A percentile compares a stretch with the other conserved stretches of the same genome.
Evolutionary conservation across 257 asterid genomes (phyloP).

Genomic region (Linaria vulgaris): DNA sequence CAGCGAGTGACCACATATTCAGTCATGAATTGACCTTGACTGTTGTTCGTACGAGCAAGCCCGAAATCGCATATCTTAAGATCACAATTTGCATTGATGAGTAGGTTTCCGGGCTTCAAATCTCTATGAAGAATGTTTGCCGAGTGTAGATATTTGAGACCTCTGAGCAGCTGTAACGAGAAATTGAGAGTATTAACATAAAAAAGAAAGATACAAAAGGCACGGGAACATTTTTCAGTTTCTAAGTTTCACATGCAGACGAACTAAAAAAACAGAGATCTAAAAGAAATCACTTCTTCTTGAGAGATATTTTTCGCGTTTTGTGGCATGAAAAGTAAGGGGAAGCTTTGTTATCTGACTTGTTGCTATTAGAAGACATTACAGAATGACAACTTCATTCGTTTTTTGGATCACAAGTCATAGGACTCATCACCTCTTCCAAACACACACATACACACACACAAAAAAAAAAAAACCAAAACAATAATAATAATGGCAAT

Average conservation of each 20-base stretch:
- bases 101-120: conserved; percentile 63
- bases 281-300: too few species aligned
- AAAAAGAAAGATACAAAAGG: background rate
- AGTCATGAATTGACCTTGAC: conserved; percentile 61
- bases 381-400: too few species aligned
- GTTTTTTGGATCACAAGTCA: too few species aligned
- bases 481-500: background rate
- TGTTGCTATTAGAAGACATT: too few species aligned
- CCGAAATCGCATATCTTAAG: conserved; percentile 65
- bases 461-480: background rate
- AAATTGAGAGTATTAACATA: background rate
- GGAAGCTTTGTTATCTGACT: too few species aligned
- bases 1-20: conserved; percentile 64
- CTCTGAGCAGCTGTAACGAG: conserved; percentile 48
- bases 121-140: conserved; percentile 66
- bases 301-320: too few species aligned
- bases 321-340: too few species aligned
- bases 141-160: conserved; percentile 60
- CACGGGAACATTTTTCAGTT: background rate
- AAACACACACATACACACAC: too few species aligned
- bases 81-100: conserved; percentile 59
- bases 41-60: conserved; percentile 56
- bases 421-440: too few species aligned
- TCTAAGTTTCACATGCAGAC: background rate
- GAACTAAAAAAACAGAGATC: too few species aligned